Percentiles rank a stretch among this genome's conserved stretches.
Conservation (phyloP, 192 early-diverging fungal species). For the Dissophora ornata region DNA sequence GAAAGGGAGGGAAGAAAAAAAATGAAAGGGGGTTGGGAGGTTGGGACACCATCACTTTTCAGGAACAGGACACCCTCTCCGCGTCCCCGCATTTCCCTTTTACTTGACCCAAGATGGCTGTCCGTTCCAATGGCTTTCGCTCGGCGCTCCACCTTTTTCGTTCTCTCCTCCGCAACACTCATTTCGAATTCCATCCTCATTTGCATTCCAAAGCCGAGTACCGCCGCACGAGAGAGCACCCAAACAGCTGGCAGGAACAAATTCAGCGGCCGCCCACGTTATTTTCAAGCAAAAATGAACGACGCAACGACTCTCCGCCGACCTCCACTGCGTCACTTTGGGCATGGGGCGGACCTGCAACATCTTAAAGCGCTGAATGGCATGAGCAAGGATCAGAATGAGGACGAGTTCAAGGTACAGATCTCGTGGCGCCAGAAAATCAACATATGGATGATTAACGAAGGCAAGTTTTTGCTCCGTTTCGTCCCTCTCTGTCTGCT, state of each 20-base stretch:
- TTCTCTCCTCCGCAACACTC: constrained; percentile 6
- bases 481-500: too few species aligned
- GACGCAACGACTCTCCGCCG: not conserved
- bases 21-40: too few species aligned
- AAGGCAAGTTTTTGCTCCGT: constrained; percentile 52
- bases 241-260: too few species aligned
- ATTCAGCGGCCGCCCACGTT: too few species aligned
- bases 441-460: constrained; percentile 59
- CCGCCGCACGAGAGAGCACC: too few species aligned
- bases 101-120: too few species aligned
- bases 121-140: too few species aligned
- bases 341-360: not conserved
- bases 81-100: too few species aligned
- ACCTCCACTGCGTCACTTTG: not conserved
- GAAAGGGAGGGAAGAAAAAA: too few species aligned
- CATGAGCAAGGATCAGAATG: too few species aligned
- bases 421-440: constrained; percentile 45
- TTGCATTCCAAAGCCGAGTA: not conserved
- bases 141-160: not conserved
- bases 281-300: not conserved
- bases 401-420: not conserved
- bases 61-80: too few species aligned
- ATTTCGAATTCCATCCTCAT: not conserved
- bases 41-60: too few species aligned
- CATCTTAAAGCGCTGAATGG: not conserved